Percentiles rank a stretch among this genome's conserved stretches.
phyloP scores from a whole-genome alignment of 176 grass and related monocot genomes.

The Phoenix dactylifera region DNA sequence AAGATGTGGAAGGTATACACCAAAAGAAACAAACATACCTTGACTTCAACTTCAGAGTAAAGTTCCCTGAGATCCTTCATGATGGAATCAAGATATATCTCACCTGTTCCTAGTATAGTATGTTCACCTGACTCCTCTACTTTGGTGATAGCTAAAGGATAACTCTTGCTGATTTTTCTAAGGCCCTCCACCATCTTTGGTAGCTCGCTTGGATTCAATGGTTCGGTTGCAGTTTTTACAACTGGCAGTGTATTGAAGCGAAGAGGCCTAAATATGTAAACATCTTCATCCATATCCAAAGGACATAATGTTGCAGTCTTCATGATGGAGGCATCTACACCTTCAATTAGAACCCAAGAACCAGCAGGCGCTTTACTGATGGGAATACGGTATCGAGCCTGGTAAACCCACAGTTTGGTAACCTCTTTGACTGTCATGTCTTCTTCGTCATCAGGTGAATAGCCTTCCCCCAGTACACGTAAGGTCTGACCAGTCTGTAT shows the following conservation, averaged over 20 bases:
- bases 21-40: slow-evolving; percentile 39
- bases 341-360: slow-evolving; percentile 99
- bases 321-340: slow-evolving; percentile 96
- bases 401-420: slow-evolving; percentile 97
- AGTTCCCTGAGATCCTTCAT: slow-evolving; percentile 99
- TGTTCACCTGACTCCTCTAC: slow-evolving; percentile 98
- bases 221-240: slow-evolving; percentile 94
- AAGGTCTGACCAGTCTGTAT: slow-evolving; percentile 94
- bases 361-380: slow-evolving; percentile 88
- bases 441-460: slow-evolving; percentile 98
- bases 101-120: slow-evolving; percentile 85
- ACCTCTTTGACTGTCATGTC: slow-evolving; percentile 99
- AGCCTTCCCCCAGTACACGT: slow-evolving; percentile 85
- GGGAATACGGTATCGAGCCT: slow-evolving; percentile 87
- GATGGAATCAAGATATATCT: slow-evolving; percentile 96
- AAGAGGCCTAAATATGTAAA: slow-evolving; percentile 91
- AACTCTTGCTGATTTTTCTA: slow-evolving; percentile 98
- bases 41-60: slow-evolving; percentile 98
- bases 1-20: background rate
- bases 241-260: slow-evolving; percentile 87
- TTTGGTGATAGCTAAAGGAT: slow-evolving; percentile 94
- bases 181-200: slow-evolving; percentile 98
- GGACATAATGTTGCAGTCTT: slow-evolving; percentile 98
- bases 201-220: slow-evolving; percentile 93
- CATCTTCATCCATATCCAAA: slow-evolving; percentile 78